Conservation (phyloP, 129 eudicot species). For the carrot (Daucus carota) region DNA sequence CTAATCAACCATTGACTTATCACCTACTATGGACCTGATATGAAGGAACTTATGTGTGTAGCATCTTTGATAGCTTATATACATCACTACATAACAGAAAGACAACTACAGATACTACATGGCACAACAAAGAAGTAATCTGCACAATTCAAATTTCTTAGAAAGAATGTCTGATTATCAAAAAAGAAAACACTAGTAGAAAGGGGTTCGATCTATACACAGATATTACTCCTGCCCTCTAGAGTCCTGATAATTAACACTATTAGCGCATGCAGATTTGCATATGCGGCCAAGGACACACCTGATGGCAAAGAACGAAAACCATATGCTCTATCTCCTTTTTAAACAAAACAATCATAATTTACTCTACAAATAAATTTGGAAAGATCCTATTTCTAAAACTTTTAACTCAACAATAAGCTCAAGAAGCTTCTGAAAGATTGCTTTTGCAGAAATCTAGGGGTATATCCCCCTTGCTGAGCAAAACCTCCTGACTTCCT, state of each 20-base stretch:
- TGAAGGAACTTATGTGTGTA: not conserved
- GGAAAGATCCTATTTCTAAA: not conserved
- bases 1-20: too few relatives aligned
- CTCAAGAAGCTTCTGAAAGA: not conserved
- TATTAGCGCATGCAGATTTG: not conserved
- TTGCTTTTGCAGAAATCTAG: not conserved
- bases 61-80: not conserved
- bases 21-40: not conserved
- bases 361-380: not conserved
- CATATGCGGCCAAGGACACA: not conserved
- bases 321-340: not conserved
- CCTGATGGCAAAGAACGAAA: not conserved
- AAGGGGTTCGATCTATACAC: conserved; percentile 1
- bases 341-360: not conserved
- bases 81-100: not conserved
- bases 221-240: not conserved
- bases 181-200: not conserved
- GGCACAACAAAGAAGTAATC: not conserved
- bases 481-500: not conserved
- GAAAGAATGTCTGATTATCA: not conserved
- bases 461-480: not conserved
- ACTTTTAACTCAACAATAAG: not conserved
- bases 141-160: not conserved
- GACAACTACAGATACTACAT: not conserved
- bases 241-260: not conserved